phyloP scores from a whole-genome alignment of 805 yeast species.

The Kuraishia hungarica region DNA sequence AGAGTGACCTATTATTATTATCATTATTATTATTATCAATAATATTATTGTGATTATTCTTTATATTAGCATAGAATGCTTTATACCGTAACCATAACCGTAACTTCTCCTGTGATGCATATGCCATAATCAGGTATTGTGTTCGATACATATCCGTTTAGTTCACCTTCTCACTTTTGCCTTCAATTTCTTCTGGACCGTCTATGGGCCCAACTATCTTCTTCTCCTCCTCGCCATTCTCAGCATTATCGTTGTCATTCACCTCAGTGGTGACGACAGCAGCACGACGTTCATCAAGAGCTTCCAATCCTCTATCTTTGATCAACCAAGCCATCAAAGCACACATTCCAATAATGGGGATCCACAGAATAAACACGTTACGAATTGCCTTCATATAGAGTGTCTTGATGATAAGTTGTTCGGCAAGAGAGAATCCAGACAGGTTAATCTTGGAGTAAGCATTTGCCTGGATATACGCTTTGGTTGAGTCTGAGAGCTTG shows the following conservation, averaged over 20 bases:
- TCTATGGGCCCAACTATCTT: background rate
- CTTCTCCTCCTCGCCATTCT: background rate
- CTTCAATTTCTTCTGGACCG: background rate
- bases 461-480: constrained; percentile 15
- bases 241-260: background rate
- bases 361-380: constrained; percentile 23
- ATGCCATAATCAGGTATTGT: too few species aligned
- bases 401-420: constrained; percentile 12
- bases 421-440: constrained; percentile 14
- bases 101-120: too few species aligned
- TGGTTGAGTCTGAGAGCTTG: constrained; percentile 5
- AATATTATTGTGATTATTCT: too few species aligned
- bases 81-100: too few species aligned
- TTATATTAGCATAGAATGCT: background rate
- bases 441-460: constrained; percentile 23
- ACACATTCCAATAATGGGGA: constrained; percentile 28
- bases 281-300: constrained; percentile 15
- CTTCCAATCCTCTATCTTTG: constrained; percentile 30
- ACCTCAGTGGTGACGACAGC: background rate
- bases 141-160: background rate
- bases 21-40: too few species aligned
- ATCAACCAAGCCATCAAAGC: constrained; percentile 22
- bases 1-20: too few species aligned
- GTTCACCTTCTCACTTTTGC: background rate
- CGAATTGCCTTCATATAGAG: constrained; percentile 23